A percentile compares a stretch with the other conserved stretches of the same genome.
These are phyloP conservation scores for Globisporangium paroecandrum DNA, from an alignment of 352 stramenopile genomes.

Conservation along the genomic window DNA sequence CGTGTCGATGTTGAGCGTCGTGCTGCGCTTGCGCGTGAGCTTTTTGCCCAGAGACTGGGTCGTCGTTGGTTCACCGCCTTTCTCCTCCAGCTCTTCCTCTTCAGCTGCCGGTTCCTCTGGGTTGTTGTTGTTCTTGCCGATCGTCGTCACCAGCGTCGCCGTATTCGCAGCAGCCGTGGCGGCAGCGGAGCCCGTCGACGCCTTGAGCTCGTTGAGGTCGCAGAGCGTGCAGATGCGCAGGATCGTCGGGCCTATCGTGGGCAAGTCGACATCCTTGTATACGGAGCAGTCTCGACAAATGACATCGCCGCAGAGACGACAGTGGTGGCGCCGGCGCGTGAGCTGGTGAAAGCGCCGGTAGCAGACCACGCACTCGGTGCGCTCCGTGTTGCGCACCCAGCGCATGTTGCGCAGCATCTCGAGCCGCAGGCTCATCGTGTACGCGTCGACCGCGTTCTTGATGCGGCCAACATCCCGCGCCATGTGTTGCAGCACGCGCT, in stretches of 20 bases:
- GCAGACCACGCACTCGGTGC: conserved; percentile 58
- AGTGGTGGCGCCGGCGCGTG: conserved; percentile 66
- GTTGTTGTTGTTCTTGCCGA: background rate
- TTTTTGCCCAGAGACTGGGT: background rate
- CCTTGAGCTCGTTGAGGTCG: conserved; percentile 30
- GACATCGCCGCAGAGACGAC: conserved; percentile 68
- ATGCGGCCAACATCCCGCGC: conserved; percentile 47
- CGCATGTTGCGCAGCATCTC: conserved; percentile 45
- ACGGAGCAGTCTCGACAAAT: conserved; percentile 75
- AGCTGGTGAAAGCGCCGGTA: conserved; percentile 66
- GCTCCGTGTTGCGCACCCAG: conserved; percentile 57
- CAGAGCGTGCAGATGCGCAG: conserved; percentile 67
- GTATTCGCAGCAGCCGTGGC: background rate
- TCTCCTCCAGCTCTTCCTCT: background rate
- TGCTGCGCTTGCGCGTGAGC: conserved; percentile 16
- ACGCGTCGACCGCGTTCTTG: conserved; percentile 58
- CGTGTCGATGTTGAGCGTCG: conserved; percentile 17
- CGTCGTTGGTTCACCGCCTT: background rate
- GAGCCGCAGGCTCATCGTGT: conserved; percentile 53
- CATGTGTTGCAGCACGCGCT: conserved; percentile 57
- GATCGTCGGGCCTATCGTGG: conserved; percentile 56
- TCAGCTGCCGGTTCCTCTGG: background rate
- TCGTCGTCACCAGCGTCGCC: background rate
- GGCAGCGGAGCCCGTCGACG: conserved; percentile 14
- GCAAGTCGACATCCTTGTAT: conserved; percentile 66